These are phyloP conservation scores for Suillus ampliporus DNA, from an alignment of 768 basidiomycete species.

Conservation along the genomic window DNA sequence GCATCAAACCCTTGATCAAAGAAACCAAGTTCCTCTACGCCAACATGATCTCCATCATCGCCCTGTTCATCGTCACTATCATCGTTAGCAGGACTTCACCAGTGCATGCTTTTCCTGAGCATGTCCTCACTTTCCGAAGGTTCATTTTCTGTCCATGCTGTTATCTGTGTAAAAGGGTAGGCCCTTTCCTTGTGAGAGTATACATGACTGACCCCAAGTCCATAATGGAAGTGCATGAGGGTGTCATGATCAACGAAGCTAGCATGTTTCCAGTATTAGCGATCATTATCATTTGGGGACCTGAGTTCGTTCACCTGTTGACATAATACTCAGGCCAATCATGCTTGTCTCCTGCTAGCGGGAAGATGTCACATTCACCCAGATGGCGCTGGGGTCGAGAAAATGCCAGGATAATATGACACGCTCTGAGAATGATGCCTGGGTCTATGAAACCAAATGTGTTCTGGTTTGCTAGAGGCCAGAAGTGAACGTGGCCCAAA, in stretches of 20 bases:
- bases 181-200: slow-evolving; percentile 1
- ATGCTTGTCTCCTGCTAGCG: neutral
- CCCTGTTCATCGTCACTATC: too few species aligned
- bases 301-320: slow-evolving; percentile 8
- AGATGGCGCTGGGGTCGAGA: neutral
- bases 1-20: too few species aligned
- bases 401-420: slow-evolving; percentile 18
- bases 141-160: too few species aligned
- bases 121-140: too few species aligned
- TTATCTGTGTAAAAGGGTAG: too few species aligned
- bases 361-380: neutral
- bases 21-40: too few species aligned
- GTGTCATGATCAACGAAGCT: slow-evolving; percentile 15
- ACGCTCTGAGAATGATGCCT: slow-evolving; percentile 8
- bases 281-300: neutral
- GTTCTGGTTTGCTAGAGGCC: too few species aligned
- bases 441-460: slow-evolving; percentile 4
- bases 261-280: too few species aligned
- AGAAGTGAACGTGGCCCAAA: too few species aligned
- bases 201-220: slow-evolving; percentile 8
- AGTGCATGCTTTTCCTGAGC: too few species aligned
- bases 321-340: slow-evolving; percentile 17
- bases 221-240: slow-evolving; percentile 9
- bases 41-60: too few species aligned
- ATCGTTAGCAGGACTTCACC: too few species aligned